These are phyloP conservation scores for Metschnikowia similis DNA, from an alignment of 805 yeast genomes.

Conservation along the genomic window DNA sequence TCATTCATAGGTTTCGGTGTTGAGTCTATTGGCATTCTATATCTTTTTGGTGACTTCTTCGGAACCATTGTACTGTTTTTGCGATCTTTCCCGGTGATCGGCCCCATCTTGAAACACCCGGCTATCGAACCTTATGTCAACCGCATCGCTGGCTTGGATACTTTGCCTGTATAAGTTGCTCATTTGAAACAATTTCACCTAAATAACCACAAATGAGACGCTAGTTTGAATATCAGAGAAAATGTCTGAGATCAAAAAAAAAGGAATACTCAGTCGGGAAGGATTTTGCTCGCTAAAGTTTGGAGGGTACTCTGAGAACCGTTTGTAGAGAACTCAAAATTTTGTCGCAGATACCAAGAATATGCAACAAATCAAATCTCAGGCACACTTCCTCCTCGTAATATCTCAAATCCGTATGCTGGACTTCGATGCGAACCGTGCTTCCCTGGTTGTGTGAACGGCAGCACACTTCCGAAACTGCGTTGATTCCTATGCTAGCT, in stretches of 20 bases:
- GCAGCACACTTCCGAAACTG: conserved; percentile 1
- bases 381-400: conserved; percentile 5
- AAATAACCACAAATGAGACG: background rate
- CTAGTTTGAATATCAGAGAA: background rate
- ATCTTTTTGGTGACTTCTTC: conserved; percentile 86
- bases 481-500: conserved; percentile 7
- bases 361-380: conserved; percentile 16
- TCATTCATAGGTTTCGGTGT: conserved; percentile 81
- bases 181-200: background rate
- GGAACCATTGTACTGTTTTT: conserved; percentile 83
- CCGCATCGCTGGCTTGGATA: conserved; percentile 39
- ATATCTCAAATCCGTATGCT: background rate
- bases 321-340: conserved; percentile 6
- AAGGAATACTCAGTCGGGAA: background rate
- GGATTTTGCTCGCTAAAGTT: background rate
- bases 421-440: background rate
- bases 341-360: conserved; percentile 12
- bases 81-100: conserved; percentile 82
- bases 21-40: conserved; percentile 86
- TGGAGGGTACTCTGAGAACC: background rate
- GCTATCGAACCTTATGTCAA: conserved; percentile 65
- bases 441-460: background rate
- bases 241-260: background rate
- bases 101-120: conserved; percentile 80
- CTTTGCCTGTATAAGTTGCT: conserved; percentile 29